Percentiles rank a stretch among this genome's conserved stretches.
These are phyloP conservation scores for Coix lacrymajobi DNA, from an alignment of 176 grass and related monocot genomes.

Conservation along the genomic window DNA sequence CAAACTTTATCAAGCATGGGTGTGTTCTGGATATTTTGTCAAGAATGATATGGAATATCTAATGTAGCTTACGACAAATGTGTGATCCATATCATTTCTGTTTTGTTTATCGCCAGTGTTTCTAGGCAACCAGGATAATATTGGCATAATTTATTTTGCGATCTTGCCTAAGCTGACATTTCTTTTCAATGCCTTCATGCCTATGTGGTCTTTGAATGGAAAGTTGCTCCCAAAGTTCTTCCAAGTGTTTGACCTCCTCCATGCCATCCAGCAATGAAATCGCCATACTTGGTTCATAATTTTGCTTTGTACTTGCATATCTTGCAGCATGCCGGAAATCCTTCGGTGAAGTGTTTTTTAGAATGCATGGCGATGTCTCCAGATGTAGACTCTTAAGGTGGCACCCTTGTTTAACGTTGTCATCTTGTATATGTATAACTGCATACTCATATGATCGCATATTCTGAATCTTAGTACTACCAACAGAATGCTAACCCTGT, in stretches of 20 bases:
- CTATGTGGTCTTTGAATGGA: background rate
- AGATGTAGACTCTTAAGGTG: too few species aligned
- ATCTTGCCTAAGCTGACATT: background rate
- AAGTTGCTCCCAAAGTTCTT: background rate
- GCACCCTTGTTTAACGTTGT: too few species aligned
- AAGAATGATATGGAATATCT: slow-evolving; percentile 10
- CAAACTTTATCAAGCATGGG: slow-evolving; percentile 14
- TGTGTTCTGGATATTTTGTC: slow-evolving; percentile 20
- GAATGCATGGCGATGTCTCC: too few species aligned
- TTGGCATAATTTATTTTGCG: background rate
- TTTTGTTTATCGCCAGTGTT: background rate
- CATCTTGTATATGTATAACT: too few species aligned
- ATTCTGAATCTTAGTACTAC: too few species aligned
- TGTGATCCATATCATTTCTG: background rate
- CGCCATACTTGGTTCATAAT: background rate
- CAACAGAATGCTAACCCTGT: too few species aligned
- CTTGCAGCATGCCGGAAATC: too few species aligned
- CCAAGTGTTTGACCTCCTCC: background rate
- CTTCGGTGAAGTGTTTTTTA: too few species aligned
- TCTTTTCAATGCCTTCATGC: too few species aligned
- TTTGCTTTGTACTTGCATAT: background rate
- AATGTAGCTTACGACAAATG: background rate
- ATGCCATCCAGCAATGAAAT: background rate
- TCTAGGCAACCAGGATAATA: background rate
- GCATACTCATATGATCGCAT: too few species aligned